These are phyloP conservation scores for Akanthomyces lecanii DNA, from an alignment of 2,329 filamentous ascomycete species.

Conservation along the genomic window DNA sequence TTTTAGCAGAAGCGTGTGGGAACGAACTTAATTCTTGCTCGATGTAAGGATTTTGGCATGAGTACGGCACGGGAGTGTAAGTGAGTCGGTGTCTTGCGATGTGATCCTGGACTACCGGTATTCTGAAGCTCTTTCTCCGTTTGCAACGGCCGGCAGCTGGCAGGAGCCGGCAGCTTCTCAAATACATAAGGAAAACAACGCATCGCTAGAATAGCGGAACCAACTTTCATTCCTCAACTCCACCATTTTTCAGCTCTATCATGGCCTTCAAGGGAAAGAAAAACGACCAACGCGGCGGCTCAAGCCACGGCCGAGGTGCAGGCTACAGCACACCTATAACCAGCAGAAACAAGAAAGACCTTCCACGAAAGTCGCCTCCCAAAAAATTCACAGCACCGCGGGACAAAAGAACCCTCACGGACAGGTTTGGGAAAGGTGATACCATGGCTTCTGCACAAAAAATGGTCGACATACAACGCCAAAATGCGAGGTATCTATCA, in stretches of 20 bases:
- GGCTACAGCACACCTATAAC: neutral
- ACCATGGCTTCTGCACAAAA: conserved; percentile 2
- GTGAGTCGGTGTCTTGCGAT: neutral
- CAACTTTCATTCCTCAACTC: neutral
- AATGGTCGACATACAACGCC: conserved; percentile 14
- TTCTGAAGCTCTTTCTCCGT: neutral
- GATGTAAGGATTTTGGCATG: neutral
- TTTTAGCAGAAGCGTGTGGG: too few relatives aligned
- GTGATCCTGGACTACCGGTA: neutral
- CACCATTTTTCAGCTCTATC: neutral
- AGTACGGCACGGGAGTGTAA: too few relatives aligned
- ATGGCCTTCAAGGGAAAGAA: neutral
- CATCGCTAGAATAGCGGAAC: neutral
- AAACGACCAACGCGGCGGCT: neutral
- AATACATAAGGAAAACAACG: neutral
- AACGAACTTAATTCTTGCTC: neutral
- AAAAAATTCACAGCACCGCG: neutral
- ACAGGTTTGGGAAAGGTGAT: neutral
- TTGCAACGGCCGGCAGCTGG: conserved; percentile 21
- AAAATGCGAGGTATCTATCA: conserved; percentile 22
- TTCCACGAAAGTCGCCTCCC: neutral
- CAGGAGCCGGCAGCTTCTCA: neutral
- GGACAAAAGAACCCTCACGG: neutral
- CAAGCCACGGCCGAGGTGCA: neutral
- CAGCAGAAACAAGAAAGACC: neutral